Evolutionary conservation across 345 rosid species (phyloP), one percentile per base, ranked within the genome.

Genomic region (Eucalyptus sp.): DNA sequence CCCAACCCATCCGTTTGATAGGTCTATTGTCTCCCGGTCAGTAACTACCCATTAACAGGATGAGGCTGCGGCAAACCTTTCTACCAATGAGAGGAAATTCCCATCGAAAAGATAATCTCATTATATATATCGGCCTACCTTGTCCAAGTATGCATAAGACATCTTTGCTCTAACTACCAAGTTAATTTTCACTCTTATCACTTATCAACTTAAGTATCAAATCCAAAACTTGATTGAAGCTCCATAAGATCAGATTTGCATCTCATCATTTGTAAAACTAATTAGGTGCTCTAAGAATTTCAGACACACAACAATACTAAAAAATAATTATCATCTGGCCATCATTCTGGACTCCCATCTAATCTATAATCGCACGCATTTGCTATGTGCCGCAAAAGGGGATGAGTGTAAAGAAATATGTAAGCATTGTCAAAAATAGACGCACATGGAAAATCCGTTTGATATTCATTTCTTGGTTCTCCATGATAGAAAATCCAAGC

Each of bases 261-360:
- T 22, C 83, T 37, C 27, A 8, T 68, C 43, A 31, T 1, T 20
- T 33, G 20, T 33, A 31, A 68, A 18, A 76, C 4, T 20, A 37
- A 11, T 20, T 5, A 37, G 83, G 48, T 10, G 41, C 12, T 31
- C 79, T 17, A 31, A 33, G 80, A 16, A 20, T 17, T 33, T 68
- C 2, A 4, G 43, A 17, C 80, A 16, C 20, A 33, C 12, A 68
- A 31, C 12, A 17, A 3, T 68, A 68, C 24, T 68, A 17, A 8
- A 33, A 31, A 68, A 31, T 68, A 33, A 31, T 17, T 31, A 33
- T 41, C 27, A 22, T 56, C 13, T 24, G 29, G 13, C 62, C 29
- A 22, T 56, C 29, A 56, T 56, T 22, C 0, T 56, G 6, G 25
- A 4, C 46, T 71, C 10, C 6, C 3, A 1, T 20, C 46, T 4